A percentile compares a stretch with the other conserved stretches of the same genome.
Evolutionary conservation across 768 basidiomycete species (phyloP).

Genomic region (Panaeolus papilionaceus): DNA sequence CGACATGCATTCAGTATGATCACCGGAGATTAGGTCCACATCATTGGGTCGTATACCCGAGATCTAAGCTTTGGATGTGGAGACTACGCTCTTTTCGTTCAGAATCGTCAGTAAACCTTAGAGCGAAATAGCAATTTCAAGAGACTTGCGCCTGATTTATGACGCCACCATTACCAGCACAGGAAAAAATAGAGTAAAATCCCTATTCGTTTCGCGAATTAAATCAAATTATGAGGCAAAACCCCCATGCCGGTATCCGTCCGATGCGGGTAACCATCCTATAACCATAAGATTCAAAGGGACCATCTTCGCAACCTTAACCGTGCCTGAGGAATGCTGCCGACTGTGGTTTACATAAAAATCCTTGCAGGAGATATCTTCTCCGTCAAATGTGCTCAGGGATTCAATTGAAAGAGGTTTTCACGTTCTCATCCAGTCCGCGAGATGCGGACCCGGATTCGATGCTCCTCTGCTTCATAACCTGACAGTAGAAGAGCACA

Average conservation of each 20-base stretch:
- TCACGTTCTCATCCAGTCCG: background rate
- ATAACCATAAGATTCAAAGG: background rate
- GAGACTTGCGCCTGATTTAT: background rate
- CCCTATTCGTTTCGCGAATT: background rate
- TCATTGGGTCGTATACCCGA: background rate
- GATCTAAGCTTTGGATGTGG: background rate
- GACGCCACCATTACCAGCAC: background rate
- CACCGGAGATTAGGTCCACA: background rate
- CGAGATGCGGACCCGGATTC: background rate
- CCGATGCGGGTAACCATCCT: slow-evolving; percentile 9
- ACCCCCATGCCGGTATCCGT: background rate
- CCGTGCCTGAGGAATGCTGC: background rate
- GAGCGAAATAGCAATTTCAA: background rate
- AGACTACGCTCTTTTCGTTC: background rate
- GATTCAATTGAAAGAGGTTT: background rate
- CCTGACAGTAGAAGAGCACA: no score
- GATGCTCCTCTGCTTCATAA: no score
- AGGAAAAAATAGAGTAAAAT: background rate
- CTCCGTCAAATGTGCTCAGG: background rate
- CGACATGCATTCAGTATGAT: background rate
- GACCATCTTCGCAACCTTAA: background rate
- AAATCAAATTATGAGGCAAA: background rate
- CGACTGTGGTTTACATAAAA: background rate
- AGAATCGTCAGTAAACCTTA: background rate
- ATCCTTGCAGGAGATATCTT: background rate